Conservation (phyloP, 192 early-diverging fungal species). For the Podila verticillata region DNA sequence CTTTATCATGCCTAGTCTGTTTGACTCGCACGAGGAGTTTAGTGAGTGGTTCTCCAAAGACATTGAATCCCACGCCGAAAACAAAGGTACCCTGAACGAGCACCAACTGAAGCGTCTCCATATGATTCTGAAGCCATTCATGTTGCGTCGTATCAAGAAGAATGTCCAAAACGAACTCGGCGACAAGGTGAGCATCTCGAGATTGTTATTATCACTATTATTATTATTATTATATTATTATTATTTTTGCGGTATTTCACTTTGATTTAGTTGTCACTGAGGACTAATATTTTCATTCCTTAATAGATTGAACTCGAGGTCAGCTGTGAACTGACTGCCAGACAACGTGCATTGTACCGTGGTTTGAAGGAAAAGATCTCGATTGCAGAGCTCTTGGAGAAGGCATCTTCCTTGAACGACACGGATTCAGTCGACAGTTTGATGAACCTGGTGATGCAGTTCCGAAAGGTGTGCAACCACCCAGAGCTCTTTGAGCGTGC, state of each 20-base stretch:
- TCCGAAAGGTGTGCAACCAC: slow-evolving; percentile 91
- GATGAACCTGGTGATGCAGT: slow-evolving; percentile 96
- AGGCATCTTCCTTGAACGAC: slow-evolving; percentile 69
- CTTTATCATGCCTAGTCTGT: slow-evolving; percentile 95
- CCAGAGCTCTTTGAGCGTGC: slow-evolving; percentile 90
- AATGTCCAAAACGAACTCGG: slow-evolving; percentile 92
- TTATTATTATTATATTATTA: too few relatives aligned
- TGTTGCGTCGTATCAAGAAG: slow-evolving; percentile 90
- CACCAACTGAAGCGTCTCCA: slow-evolving; percentile 87
- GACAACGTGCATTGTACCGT: slow-evolving; percentile 78
- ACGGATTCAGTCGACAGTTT: slow-evolving; percentile 81
- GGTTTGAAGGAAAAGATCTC: slow-evolving; percentile 84
- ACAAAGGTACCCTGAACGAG: slow-evolving; percentile 81
- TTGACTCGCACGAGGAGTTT: slow-evolving; percentile 94
- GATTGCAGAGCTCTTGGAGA: slow-evolving; percentile 77
- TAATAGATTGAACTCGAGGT: slow-evolving; percentile 81
- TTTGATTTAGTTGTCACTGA: neutral
- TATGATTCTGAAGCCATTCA: slow-evolving; percentile 95
- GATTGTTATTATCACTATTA: too few relatives aligned
- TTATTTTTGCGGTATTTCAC: neutral
- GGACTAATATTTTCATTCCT: neutral
- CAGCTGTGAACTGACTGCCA: slow-evolving; percentile 78
- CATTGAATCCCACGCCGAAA: slow-evolving; percentile 90
- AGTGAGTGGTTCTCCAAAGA: slow-evolving; percentile 95
- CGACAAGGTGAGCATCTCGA: slow-evolving; percentile 70